Percentiles rank a stretch among this genome's conserved stretches.
Conservation (phyloP, 495 filamentous ascomycete genomes). For the Hypoxylon lenormandii region DNA sequence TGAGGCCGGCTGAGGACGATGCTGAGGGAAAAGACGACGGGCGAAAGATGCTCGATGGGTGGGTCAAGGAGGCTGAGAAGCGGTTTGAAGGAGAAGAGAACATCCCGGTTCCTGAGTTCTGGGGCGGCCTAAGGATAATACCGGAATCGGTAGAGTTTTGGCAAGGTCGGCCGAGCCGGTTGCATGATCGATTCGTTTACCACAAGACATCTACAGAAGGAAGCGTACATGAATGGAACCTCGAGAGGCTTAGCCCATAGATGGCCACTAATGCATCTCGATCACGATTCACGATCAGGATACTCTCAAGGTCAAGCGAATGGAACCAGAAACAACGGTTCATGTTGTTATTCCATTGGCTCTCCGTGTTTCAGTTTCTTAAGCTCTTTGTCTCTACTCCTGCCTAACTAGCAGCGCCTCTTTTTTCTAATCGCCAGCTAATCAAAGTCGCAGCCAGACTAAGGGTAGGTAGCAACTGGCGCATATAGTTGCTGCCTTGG, state of each 20-base stretch:
- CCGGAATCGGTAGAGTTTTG: conserved; percentile 93
- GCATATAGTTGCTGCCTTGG: no score
- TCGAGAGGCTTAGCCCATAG: conserved; percentile 72
- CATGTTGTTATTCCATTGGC: no score
- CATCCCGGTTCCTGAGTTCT: conserved; percentile 91
- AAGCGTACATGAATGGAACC: conserved; percentile 63
- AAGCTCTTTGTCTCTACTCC: no score
- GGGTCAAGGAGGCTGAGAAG: conserved; percentile 76
- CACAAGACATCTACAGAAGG: conserved; percentile 58
- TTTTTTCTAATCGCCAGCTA: no score
- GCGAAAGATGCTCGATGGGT: conserved; percentile 71
- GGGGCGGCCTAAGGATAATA: conserved; percentile 88
- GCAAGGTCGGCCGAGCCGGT: conserved; percentile 86
- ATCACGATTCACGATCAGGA: background rate
- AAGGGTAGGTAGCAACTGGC: no score
- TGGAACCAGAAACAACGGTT: no score
- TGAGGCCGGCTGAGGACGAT: conserved; percentile 61
- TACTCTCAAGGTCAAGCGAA: no score
- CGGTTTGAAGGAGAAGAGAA: conserved; percentile 77
- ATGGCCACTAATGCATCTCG: background rate
- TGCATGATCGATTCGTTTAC: conserved; percentile 95
- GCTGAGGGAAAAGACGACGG: conserved; percentile 66
- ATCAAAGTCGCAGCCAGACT: no score
- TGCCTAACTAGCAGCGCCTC: no score
- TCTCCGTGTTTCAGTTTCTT: no score